Conservation (phyloP, 1,284 basidiomycete species). For the Tilletia walkeri region DNA sequence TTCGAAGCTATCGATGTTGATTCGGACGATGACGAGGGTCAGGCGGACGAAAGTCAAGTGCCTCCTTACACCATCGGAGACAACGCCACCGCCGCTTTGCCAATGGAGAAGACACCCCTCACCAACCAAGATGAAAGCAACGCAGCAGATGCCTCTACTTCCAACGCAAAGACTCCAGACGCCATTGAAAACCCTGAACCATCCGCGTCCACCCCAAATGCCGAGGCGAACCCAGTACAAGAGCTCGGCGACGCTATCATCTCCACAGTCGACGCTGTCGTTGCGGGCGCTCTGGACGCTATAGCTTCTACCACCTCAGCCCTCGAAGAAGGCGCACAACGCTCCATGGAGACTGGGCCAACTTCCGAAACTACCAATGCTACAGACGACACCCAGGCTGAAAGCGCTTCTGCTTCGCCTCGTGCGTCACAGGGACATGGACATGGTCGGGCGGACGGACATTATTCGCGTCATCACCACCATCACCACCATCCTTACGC, state of each 20-base stretch:
- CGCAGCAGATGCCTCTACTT: not conserved
- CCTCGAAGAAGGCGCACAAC: too few species aligned
- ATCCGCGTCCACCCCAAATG: not conserved
- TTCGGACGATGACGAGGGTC: not conserved
- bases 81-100: too few species aligned
- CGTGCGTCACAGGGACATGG: too few species aligned
- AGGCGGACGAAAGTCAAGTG: not conserved
- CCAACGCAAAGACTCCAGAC: not conserved
- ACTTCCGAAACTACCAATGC: too few species aligned
- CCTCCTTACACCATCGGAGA: too few species aligned
- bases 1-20: constrained; percentile 9
- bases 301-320: not conserved
- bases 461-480: not conserved
- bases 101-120: too few species aligned
- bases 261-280: not conserved
- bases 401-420: too few species aligned
- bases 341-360: too few species aligned
- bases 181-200: too few species aligned
- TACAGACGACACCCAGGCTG: too few species aligned
- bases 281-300: not conserved
- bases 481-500: not conserved
- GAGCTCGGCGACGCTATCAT: not conserved
- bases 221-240: not conserved
- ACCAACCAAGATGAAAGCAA: not conserved
- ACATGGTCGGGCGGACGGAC: not conserved